A percentile compares a stretch with the other conserved stretches of the same genome.
These are phyloP conservation scores for Calvatia gigantea DNA, from an alignment of 768 basidiomycete species.

Conservation along the genomic window DNA sequence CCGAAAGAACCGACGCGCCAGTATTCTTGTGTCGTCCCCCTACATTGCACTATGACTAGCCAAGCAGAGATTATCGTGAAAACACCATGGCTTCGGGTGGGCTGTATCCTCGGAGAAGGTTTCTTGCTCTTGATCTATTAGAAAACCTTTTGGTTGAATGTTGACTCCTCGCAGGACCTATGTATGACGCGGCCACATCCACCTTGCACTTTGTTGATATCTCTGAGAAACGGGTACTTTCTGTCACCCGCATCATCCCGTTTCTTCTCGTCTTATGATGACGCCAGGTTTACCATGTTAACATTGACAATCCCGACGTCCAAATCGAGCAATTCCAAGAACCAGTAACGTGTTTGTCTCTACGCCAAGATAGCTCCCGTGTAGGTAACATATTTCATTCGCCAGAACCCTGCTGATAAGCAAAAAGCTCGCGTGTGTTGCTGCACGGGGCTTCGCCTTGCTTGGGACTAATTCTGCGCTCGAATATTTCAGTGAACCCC, in stretches of 20 bases:
- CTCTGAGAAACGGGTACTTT: slow-evolving; percentile 43
- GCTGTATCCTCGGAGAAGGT: slow-evolving; percentile 67
- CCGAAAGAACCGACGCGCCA: slow-evolving; percentile 10
- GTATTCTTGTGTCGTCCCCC: background rate
- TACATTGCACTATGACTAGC: slow-evolving; percentile 13
- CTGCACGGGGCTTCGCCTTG: slow-evolving; percentile 53
- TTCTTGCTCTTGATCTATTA: slow-evolving; percentile 9
- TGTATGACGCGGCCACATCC: slow-evolving; percentile 53
- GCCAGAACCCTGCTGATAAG: slow-evolving; percentile 1
- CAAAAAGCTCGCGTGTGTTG: slow-evolving; percentile 54
- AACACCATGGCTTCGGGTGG: slow-evolving; percentile 46
- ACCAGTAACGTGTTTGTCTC: slow-evolving; percentile 53
- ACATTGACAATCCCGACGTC: slow-evolving; percentile 36
- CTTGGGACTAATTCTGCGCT: slow-evolving; percentile 40
- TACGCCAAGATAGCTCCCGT: slow-evolving; percentile 43
- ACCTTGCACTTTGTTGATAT: slow-evolving; percentile 72
- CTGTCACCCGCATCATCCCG: background rate
- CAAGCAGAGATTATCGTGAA: slow-evolving; percentile 35
- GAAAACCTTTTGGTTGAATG: background rate
- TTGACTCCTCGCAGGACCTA: slow-evolving; percentile 40
- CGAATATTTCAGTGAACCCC: slow-evolving; percentile 48
- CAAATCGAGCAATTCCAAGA: slow-evolving; percentile 48
- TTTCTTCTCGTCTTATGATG: slow-evolving; percentile 7
- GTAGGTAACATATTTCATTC: slow-evolving; percentile 27
- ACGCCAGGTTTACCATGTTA: slow-evolving; percentile 49